Evolutionary conservation across 306 rosid species (phyloP).

Genomic region (Vigna unguiculata): DNA sequence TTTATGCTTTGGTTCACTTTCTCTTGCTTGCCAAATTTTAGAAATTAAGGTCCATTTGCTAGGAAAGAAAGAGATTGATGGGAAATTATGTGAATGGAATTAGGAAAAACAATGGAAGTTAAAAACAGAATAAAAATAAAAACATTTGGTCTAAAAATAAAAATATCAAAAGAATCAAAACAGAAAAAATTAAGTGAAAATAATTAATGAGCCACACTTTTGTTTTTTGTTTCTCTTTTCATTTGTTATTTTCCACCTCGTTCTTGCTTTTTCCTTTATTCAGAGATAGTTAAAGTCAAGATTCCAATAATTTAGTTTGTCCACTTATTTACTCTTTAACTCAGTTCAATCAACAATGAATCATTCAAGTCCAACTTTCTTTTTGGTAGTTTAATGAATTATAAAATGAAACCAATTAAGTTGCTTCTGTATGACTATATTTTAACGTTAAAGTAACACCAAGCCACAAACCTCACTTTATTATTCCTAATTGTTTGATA

Average conservation of each 20-base stretch:
- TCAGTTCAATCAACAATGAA: background rate
- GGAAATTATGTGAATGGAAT: too few species aligned
- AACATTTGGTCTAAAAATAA: too few species aligned
- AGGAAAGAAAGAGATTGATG: too few species aligned
- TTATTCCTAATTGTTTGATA: conserved; percentile 2
- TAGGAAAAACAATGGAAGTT: too few species aligned
- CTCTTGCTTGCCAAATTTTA: too few species aligned
- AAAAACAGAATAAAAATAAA: too few species aligned
- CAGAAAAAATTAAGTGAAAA: too few species aligned
- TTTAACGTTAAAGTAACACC: conserved; percentile 24
- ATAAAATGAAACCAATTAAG: conserved; percentile 22
- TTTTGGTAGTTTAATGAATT: conserved; percentile 9
- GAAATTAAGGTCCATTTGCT: too few species aligned
- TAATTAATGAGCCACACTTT: too few species aligned
- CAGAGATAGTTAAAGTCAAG: background rate
- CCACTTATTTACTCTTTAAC: background rate
- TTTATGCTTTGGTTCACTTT: background rate
- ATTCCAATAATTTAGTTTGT: background rate
- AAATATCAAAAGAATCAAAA: too few species aligned
- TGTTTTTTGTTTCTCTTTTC: too few species aligned
- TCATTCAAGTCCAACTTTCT: background rate
- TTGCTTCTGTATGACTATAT: conserved; percentile 8
- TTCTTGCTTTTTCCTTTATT: background rate
- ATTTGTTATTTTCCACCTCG: background rate
- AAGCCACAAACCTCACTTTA: background rate